Evolutionary conservation across 495 filamentous ascomycete species (phyloP), one percentile per base, ranked within the genome.

Genomic region (Tuber borchii): DNA sequence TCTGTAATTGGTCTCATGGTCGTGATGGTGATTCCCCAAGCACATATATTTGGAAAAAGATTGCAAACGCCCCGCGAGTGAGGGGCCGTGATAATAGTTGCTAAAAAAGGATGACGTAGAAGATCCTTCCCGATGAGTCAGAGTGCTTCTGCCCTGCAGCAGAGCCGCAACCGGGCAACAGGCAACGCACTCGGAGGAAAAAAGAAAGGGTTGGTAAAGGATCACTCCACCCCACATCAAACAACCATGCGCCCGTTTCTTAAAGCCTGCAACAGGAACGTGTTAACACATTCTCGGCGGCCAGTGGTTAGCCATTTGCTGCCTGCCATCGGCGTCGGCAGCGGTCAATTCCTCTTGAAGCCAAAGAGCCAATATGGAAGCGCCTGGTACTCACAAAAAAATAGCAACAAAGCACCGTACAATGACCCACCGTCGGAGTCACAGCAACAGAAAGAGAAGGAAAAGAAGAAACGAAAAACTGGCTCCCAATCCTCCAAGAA

Each of bases 401-500:
- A 65, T 17, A 16, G 48, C 22, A 31, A 14, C 56, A 65, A 65
- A 12, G 26, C 56, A 17, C n/a, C 26, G 12, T 12, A 65, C 14
- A 65, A 65, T 26, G 56, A 65, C 26, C 56, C 12, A 65, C 12
- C 26, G n/a, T 31, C 56, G 12, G n/a, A 65, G 26, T 46, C 45
- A 46, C 26, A 26, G 26, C 56, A 31, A 6, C 56, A 65, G 4
- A 65, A 65, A 17, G 56, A 65, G 31, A 71, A 71, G 43, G 70
- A 42, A 71, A 45, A 80, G 45, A 80, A 80, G 73, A 80, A 80
- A 43, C 79, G 76, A 48, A 73, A 74, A 22, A 71, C 71, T 16
- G 76, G 77, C 26, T 80, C 78, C 39, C 73, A 80, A 51, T 76
- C 77, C 34, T 80, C 70, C 16, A 79, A 80, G 22, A 80, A 71